These are phyloP conservation scores for Lichenothelia convexa DNA, from an alignment of 495 filamentous ascomycete species.

Conservation along the genomic window DNA sequence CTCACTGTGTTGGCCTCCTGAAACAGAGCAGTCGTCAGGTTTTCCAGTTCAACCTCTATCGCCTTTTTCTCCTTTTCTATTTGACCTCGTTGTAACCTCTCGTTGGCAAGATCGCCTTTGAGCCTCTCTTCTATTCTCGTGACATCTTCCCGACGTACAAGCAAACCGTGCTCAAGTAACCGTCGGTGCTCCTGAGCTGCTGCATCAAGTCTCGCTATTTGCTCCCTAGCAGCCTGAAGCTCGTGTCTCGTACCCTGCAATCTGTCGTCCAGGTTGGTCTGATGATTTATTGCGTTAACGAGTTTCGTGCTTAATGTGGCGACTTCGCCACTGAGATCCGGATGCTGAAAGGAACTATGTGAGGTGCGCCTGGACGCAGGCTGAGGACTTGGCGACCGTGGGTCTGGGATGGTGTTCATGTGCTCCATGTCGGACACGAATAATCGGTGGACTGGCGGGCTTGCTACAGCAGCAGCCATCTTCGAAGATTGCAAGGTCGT, in stretches of 20 bases:
- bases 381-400: constrained; percentile 3
- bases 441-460: constrained; percentile 1
- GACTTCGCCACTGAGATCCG: constrained; percentile 74
- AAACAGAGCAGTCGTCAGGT: constrained; percentile 73
- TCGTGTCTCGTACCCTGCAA: constrained; percentile 68
- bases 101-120: constrained; percentile 44
- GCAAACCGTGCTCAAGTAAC: constrained; percentile 48
- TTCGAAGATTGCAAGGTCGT: not conserved
- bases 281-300: constrained; percentile 92
- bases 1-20: constrained; percentile 82
- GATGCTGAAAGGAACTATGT: constrained; percentile 29
- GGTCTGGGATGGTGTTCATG: constrained; percentile 5
- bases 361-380: not conserved
- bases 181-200: constrained; percentile 50
- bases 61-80: constrained; percentile 54
- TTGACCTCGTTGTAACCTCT: constrained; percentile 35
- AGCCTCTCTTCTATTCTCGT: constrained; percentile 54
- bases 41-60: constrained; percentile 73
- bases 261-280: constrained; percentile 80
- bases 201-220: constrained; percentile 48
- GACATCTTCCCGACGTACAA: constrained; percentile 50
- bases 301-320: constrained; percentile 84
- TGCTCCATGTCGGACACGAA: not conserved
- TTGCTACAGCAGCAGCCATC: constrained; percentile 2
- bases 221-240: constrained; percentile 52